phyloP scores from a whole-genome alignment of 2,329 filamentous ascomycete genomes.

The Sarocladiaceae sp. region DNA sequence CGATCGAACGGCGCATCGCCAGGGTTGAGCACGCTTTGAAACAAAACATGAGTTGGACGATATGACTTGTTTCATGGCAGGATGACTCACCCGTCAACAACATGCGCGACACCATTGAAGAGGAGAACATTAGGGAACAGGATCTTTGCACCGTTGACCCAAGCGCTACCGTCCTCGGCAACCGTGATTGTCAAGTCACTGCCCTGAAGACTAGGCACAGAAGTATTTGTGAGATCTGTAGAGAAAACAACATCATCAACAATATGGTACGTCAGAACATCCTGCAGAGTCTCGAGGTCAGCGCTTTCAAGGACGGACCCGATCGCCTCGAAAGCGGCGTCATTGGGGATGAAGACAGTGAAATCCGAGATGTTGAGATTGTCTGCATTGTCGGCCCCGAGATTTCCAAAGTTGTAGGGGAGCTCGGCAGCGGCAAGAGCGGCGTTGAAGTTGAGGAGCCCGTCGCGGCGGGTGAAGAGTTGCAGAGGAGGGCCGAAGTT shows the following conservation, averaged over 20 bases:
- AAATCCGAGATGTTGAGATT: conserved; percentile 23
- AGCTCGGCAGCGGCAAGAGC: conserved; percentile 21
- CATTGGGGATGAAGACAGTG: conserved; percentile 23
- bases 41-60: no score
- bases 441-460: conserved; percentile 22
- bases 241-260: conserved; percentile 25
- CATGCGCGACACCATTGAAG: conserved; percentile 26
- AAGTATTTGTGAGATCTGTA: conserved; percentile 20
- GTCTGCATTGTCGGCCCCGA: conserved; percentile 13
- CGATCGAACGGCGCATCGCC: conserved; percentile 18
- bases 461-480: conserved; percentile 22
- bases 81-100: conserved; percentile 21
- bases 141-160: conserved; percentile 26
- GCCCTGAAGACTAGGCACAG: conserved; percentile 18
- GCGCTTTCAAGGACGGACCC: conserved; percentile 19
- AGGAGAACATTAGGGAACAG: conserved; percentile 23
- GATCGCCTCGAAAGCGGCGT: conserved; percentile 22
- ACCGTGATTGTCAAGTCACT: conserved; percentile 22
- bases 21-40: conserved; percentile 23
- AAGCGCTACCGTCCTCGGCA: conserved; percentile 20
- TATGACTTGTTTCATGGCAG: not conserved
- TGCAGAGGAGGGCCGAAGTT: conserved; percentile 23
- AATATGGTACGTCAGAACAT: conserved; percentile 25
- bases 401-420: conserved; percentile 19
- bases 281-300: conserved; percentile 18